A percentile compares a stretch with the other conserved stretches of the same genome.
phyloP scores from a whole-genome alignment of 2,329 filamentous ascomycete species.

The Cyclaneusma minus region DNA sequence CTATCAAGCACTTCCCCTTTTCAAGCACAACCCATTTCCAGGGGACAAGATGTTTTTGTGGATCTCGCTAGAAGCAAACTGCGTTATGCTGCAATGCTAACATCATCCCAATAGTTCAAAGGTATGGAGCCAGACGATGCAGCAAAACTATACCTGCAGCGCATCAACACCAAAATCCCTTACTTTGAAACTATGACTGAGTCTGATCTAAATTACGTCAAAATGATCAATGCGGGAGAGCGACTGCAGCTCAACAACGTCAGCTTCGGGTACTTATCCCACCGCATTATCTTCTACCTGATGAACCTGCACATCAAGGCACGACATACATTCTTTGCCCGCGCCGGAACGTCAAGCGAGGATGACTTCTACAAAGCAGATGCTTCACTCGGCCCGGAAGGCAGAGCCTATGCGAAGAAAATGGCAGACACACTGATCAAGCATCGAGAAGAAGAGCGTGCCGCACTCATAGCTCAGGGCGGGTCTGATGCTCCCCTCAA shows the following conservation, averaged over 20 bases:
- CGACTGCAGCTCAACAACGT: slow-evolving; percentile 93
- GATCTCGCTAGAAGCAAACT: slow-evolving; percentile 3
- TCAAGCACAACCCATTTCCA: background rate
- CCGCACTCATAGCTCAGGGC: slow-evolving; percentile 50
- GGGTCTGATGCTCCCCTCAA: slow-evolving; percentile 55
- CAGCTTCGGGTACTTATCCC: slow-evolving; percentile 89
- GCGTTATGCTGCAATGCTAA: slow-evolving; percentile 6
- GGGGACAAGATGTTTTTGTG: background rate
- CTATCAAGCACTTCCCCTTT: slow-evolving; percentile 5
- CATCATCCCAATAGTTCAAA: slow-evolving; percentile 52
- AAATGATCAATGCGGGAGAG: slow-evolving; percentile 96
- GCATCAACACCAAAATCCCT: slow-evolving; percentile 85
- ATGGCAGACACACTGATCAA: slow-evolving; percentile 74
- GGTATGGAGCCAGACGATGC: slow-evolving; percentile 88
- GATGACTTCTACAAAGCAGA: slow-evolving; percentile 89
- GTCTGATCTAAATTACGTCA: slow-evolving; percentile 87
- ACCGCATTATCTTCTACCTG: slow-evolving; percentile 95
- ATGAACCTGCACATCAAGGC: slow-evolving; percentile 96
- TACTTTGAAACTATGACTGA: slow-evolving; percentile 97
- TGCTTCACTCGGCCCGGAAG: slow-evolving; percentile 66
- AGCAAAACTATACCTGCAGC: slow-evolving; percentile 75
- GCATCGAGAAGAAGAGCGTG: slow-evolving; percentile 70
- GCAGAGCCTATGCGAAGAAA: slow-evolving; percentile 64
- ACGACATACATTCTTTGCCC: slow-evolving; percentile 81
- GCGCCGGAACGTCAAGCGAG: slow-evolving; percentile 73